Evolutionary conservation across 306 rosid genomes (phyloP).

Genomic region (Quercus suber): DNA sequence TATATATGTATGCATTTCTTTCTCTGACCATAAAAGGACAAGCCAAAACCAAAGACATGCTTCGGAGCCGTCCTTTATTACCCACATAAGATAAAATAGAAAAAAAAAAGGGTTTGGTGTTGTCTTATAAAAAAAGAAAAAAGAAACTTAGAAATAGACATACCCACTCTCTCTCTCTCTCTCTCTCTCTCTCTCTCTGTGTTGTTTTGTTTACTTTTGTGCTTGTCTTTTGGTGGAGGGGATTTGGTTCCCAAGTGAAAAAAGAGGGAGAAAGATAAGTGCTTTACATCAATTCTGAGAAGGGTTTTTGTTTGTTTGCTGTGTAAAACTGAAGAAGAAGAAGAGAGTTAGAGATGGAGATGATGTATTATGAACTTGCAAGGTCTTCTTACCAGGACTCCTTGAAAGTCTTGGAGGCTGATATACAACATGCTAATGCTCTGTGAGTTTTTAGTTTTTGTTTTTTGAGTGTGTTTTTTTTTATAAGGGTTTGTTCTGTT

Average conservation of each 20-base stretch:
- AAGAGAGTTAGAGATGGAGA: slow-evolving; percentile 40
- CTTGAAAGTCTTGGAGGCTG: slow-evolving; percentile 75
- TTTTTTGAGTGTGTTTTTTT: background rate
- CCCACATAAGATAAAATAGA: too few species aligned
- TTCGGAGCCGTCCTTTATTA: background rate
- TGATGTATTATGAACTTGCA: slow-evolving; percentile 67
- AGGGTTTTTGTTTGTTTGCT: slow-evolving; percentile 6
- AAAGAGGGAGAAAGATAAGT: background rate
- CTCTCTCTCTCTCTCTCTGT: background rate
- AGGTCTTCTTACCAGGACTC: slow-evolving; percentile 75
- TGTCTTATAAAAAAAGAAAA: background rate
- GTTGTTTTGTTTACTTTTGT: background rate
- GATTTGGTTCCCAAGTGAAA: background rate
- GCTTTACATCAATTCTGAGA: background rate
- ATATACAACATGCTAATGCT: slow-evolving; percentile 89
- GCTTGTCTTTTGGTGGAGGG: background rate
- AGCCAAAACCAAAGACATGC: background rate
- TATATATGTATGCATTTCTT: background rate
- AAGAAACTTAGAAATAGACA: background rate
- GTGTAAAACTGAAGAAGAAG: slow-evolving; percentile 7
- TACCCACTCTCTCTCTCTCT: background rate
- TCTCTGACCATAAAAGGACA: background rate
- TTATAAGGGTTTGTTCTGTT: background rate
- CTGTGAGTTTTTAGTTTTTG: slow-evolving; percentile 44
- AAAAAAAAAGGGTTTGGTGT: too few species aligned